Evolutionary conservation across 108 stramenopile species (phyloP).

Genomic region (Mediolabrus comicus): DNA sequence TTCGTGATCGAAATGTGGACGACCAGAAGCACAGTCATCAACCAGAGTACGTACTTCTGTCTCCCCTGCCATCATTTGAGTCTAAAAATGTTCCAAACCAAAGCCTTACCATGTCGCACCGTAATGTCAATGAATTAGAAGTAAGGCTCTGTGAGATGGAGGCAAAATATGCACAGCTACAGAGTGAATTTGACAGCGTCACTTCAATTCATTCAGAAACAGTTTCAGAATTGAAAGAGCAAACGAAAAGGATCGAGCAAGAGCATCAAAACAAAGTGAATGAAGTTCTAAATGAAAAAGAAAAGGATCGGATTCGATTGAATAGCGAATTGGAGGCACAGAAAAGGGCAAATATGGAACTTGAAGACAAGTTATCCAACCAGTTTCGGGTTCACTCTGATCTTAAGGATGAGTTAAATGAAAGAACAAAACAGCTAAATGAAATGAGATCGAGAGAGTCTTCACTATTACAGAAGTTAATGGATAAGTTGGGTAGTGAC

Average conservation of each 20-base stretch:
- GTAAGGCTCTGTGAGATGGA: not conserved
- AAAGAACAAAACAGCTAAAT: not conserved
- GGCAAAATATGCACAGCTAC: not conserved
- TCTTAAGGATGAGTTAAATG: not conserved
- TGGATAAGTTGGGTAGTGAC: not conserved
- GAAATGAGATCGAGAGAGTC: not conserved
- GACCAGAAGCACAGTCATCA: not conserved
- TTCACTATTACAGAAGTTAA: not conserved
- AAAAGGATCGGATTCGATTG: not conserved
- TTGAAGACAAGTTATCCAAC: not conserved
- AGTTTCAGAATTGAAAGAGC: not conserved
- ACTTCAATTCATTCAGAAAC: not conserved
- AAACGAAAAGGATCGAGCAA: not conserved
- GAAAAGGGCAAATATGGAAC: not conserved
- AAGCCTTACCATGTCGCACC: not conserved
- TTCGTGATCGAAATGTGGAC: not conserved
- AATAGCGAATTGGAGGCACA: not conserved
- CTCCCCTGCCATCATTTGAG: not conserved
- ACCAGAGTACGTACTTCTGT: not conserved
- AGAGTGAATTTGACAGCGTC: not conserved
- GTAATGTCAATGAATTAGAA: not conserved
- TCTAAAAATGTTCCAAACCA: too few species aligned
- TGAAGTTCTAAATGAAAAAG: not conserved
- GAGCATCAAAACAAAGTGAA: not conserved
- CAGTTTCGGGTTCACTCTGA: not conserved